A percentile compares a stretch with the other conserved stretches of the same genome.
phyloP scores from a whole-genome alignment of 1,284 basidiomycete species.

The Tilletia setariae region DNA sequence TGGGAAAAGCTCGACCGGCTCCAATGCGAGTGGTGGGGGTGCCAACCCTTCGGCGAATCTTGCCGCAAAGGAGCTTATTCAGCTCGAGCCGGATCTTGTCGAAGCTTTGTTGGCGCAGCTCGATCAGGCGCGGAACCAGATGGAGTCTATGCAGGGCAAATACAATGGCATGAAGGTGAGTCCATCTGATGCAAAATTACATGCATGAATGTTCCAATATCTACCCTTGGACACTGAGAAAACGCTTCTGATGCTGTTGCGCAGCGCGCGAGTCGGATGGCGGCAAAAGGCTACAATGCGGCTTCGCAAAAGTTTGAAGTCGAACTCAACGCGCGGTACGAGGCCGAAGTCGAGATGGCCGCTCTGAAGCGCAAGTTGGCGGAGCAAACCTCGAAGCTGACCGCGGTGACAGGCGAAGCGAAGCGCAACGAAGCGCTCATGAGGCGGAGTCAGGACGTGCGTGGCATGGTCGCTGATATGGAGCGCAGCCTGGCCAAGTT shows the following conservation, averaged over 20 bases:
- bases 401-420: slow-evolving; percentile 72
- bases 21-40: not conserved
- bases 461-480: slow-evolving; percentile 70
- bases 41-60: not conserved
- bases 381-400: slow-evolving; percentile 81
- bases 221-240: too few relatives aligned
- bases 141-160: slow-evolving; percentile 11
- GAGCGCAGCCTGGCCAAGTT: slow-evolving; percentile 83
- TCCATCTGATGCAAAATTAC: not conserved
- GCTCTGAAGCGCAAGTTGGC: slow-evolving; percentile 78
- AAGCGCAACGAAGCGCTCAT: slow-evolving; percentile 70
- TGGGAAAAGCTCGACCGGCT: too few relatives aligned
- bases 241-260: too few relatives aligned
- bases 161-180: slow-evolving; percentile 14
- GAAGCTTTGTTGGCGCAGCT: not conserved
- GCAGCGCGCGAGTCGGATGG: slow-evolving; percentile 76
- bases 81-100: slow-evolving; percentile 8
- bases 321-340: slow-evolving; percentile 78
- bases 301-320: slow-evolving; percentile 90
- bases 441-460: slow-evolving; percentile 74
- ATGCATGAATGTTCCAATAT: too few relatives aligned
- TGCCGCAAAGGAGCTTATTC: slow-evolving; percentile 1
- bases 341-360: slow-evolving; percentile 86
- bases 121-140: not conserved
- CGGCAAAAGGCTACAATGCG: slow-evolving; percentile 83